Base-by-base conservation (phyloP, 495 filamentous ascomycete genomes). In the Penicillium canariense region DNA sequence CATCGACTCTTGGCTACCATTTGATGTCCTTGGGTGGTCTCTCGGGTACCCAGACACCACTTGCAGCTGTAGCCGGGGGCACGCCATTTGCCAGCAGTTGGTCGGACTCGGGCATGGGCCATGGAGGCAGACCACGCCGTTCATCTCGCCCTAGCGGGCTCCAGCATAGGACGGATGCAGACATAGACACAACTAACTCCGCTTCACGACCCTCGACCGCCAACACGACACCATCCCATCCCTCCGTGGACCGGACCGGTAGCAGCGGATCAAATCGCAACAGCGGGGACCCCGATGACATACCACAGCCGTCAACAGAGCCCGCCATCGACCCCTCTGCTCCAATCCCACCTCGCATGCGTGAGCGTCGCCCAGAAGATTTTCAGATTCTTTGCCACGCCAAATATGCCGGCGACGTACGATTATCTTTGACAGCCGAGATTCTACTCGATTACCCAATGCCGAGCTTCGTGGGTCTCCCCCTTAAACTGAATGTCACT, bases 371-470 rank as follows among this genome's bases (percentile, higher is more conserved):
- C 5, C 75, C 72, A 18, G 67, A 73, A 55, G 94, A 98, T 67
- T 75, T 96, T 17, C 95, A 97, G 68, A 84, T 96, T 20, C 86
- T 96, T 0, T 89, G 91, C 55, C 91, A 90, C 59, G 91, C 91
- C 28, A 84, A 84, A 42, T 98, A 98, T 68, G 79, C 82, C 1
- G 94, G 94, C 1, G 86, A 96, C 55, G 77, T 98, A 23, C 84
- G 84, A 43, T 77, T 98, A 4, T 90, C 90, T 43, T 74, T 98
- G 17, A 97, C 94, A 12, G 90, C 94, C 0, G 91, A 96, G 65
- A 91, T 98, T 35, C 77, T 97, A 17, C 87, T 98, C 26, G 94
- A 98, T 72, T 98, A 97, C 67, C 94, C 94, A 0, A 96, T 97
- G 87, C 90, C 91, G 10, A 91, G 87, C 71, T 98, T 98, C 60